phyloP scores from a whole-genome alignment of 1,284 basidiomycete genomes.

The Takashimella tepidaria region DNA sequence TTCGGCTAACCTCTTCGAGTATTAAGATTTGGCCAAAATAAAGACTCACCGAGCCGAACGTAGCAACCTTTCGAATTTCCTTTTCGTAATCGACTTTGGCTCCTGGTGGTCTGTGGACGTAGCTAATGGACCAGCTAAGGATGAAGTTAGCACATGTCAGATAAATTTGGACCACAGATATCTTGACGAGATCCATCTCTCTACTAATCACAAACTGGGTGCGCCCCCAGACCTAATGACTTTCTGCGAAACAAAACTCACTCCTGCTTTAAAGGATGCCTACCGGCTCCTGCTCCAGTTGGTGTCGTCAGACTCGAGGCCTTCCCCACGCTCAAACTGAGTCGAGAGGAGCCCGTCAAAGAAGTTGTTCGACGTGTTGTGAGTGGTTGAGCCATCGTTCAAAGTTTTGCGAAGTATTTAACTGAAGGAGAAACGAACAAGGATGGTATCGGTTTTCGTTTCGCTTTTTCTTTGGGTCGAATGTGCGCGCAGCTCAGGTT shows the following conservation, averaged over 20 bases:
- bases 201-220: background rate
- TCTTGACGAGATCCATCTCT: background rate
- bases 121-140: constrained; percentile 47
- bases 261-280: constrained; percentile 47
- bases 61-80: constrained; percentile 47
- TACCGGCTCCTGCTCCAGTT: constrained; percentile 14
- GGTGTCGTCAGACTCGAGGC: constrained; percentile 13
- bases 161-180: background rate
- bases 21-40: background rate
- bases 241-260: constrained; percentile 22
- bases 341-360: constrained; percentile 37
- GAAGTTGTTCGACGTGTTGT: constrained; percentile 31
- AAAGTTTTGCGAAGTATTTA: background rate
- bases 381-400: constrained; percentile 11
- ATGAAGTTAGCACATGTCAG: background rate
- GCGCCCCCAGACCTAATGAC: background rate
- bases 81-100: constrained; percentile 49
- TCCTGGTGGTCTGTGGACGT: constrained; percentile 46
- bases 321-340: constrained; percentile 39
- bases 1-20: background rate
- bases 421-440: no score
- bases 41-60: constrained; percentile 46
- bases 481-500: no score
- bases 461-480: background rate
- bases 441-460: no score